Base-by-base conservation (phyloP, 805 yeast species). In the Vanderwaltozyma verrucispora region DNA sequence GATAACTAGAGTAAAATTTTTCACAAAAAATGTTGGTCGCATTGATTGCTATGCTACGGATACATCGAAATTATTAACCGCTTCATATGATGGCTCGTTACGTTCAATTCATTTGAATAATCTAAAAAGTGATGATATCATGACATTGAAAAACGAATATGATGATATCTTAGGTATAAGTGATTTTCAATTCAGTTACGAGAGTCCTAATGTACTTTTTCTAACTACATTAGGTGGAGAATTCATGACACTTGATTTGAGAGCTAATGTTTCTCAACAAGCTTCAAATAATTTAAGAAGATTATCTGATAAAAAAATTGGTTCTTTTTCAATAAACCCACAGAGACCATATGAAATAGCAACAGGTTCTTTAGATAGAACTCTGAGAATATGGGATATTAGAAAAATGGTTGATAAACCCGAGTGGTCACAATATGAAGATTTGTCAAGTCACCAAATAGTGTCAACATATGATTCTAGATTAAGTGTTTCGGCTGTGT, bases 71-170 rank as follows among this genome's bases (percentile, higher is more conserved):
- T 67, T 89, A 1, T 68, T 75, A 28, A 75, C 92, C 0, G 68
- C 80, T 3, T 79, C 94, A 3, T 89, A 89, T 54, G 98, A 89
- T 60, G 96, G 96, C 0, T 78, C 94, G 0, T 69, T 89, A 3
- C 65, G 97, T 40, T 58, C 68, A 18, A 65, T 85, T 35, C 95
- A 89, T 55, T 60, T 92, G 42, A 65, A 67, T 28, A 71, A 73
- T 28, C 65, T 77, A 42, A 63, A 71, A 30, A 74, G 85, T 6
- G 59, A 69, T 4, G 92, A 85, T 44, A 62, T 74, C 8, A 71
- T 80, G 40, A 77, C 78, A 3, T 64, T 69, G 29, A 67, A 69
- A 37, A 74, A 71, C 44, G 68, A 68, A n/a, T 69, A 71, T 51
- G 75, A 71, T 5, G 67, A 69, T 32, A 65, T 72, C 4, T 51